A percentile compares a stretch with the other conserved stretches of the same genome.
phyloP scores from a whole-genome alignment of 108 stramenopile species.

The Aureococcus anophagefferens region DNA sequence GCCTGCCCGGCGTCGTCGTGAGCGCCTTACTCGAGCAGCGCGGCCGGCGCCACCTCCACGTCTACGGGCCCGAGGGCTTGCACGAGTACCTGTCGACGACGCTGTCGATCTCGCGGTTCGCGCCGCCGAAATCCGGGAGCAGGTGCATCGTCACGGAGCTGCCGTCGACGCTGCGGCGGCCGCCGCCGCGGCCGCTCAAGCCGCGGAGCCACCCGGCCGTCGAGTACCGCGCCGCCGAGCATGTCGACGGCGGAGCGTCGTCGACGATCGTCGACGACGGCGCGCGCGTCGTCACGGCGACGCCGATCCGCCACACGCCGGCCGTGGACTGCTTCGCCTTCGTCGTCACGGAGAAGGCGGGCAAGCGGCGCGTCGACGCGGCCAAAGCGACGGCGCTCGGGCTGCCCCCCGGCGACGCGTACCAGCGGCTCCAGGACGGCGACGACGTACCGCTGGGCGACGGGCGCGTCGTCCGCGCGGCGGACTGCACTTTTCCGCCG shows the following conservation, averaged over 20 bases:
- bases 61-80: neutral
- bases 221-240: no score
- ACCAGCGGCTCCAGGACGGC: constrained; percentile 22
- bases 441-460: constrained; percentile 10
- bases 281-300: neutral
- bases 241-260: no score
- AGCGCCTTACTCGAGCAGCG: no score
- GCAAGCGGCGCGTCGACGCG: neutral
- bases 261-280: neutral
- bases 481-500: neutral
- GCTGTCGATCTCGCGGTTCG: neutral
- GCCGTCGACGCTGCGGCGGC: no score
- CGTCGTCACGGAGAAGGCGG: neutral
- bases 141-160: no score
- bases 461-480: constrained; percentile 9
- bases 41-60: neutral
- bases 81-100: neutral
- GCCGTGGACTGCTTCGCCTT: neutral
- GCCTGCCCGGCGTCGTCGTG: neutral
- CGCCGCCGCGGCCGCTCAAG: no score
- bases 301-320: neutral
- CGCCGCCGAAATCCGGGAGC: no score
- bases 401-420: constrained; percentile 11
- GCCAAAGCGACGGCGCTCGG: constrained; percentile 1
- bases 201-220: no score